These are phyloP conservation scores for Hypoxylon sp. DNA, from an alignment of 2,329 filamentous ascomycete genomes.

Conservation along the genomic window DNA sequence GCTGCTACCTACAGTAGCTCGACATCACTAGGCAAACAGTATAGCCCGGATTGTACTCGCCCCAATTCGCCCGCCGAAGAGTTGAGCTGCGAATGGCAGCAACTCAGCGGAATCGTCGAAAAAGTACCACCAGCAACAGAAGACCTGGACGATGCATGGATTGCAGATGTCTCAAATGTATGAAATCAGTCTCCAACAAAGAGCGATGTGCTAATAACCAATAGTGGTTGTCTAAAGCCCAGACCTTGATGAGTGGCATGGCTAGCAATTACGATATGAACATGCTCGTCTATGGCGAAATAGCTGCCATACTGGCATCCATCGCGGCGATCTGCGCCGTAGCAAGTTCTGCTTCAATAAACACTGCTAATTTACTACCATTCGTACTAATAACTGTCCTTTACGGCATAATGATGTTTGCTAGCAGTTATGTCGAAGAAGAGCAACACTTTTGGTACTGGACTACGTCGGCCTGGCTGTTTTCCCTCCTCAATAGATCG, in stretches of 20 bases:
- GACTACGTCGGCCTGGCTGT: slow-evolving; percentile 78
- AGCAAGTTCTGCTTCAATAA: slow-evolving; percentile 48
- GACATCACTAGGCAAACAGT: slow-evolving; percentile 54
- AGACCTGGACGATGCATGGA: slow-evolving; percentile 51
- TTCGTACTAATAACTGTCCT: slow-evolving; percentile 65
- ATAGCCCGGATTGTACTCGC: slow-evolving; percentile 46
- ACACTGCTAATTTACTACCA: slow-evolving; percentile 53
- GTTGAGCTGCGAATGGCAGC: slow-evolving; percentile 77
- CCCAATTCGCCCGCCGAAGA: slow-evolving; percentile 63
- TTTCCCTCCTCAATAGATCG: slow-evolving; percentile 63
- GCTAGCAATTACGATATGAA: slow-evolving; percentile 90
- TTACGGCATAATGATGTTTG: slow-evolving; percentile 95
- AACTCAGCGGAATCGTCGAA: slow-evolving; percentile 47
- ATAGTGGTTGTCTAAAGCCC: slow-evolving; percentile 77
- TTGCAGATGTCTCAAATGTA: slow-evolving; percentile 59
- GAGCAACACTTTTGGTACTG: slow-evolving; percentile 99
- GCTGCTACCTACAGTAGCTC: slow-evolving; percentile 74
- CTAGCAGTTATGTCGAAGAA: slow-evolving; percentile 96
- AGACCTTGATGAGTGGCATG: slow-evolving; percentile 85
- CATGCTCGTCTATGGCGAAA: slow-evolving; percentile 63
- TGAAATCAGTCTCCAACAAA: slow-evolving; percentile 19
- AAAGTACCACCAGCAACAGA: slow-evolving; percentile 1
- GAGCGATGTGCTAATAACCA: slow-evolving; percentile 36
- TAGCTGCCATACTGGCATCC: slow-evolving; percentile 54
- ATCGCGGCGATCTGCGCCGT: slow-evolving; percentile 36